Evolutionary conservation across 495 filamentous ascomycete species (phyloP), one percentile per base, ranked within the genome.

Genomic region (Diplogelasinospora grovesii): DNA sequence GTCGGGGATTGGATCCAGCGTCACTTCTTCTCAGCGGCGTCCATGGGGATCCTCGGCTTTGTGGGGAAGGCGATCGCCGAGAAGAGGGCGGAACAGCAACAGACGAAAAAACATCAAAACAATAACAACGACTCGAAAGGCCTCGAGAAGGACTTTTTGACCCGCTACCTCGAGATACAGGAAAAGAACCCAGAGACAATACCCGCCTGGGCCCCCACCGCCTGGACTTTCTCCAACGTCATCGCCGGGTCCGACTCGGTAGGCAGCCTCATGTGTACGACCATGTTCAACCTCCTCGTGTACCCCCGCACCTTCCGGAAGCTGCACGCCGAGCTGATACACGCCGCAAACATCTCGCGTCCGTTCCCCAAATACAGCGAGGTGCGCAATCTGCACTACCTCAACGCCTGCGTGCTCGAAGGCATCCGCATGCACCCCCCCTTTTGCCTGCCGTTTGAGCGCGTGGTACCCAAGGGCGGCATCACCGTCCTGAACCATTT

Each of bases 381-480:
- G 15, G 16, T 13, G 3, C 29, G 37, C 10, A 15, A 25, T 8
- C 24, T 84, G 11, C 73, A 66, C 1, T 85, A 83, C 43, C 66
- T 83, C 8, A 70, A 76, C 27, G 77, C 81, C 2, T 71, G 75
- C 11, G 70, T 85, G 41, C 74, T 81, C 43, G 82, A 86, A 54
- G 65, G 64, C 0, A 61, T 84, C 50, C 70, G 81, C 2, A 37
- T 82, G 3, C 69, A 80, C 48, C 73, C 81, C 0, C 67, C 73
- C 0, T 60, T 69, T 0, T 67, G 70, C 1, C 59, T 79, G 10
- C 59, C 69, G 2, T 59, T 81, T 8, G 71, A 77, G 43, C 70
- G 78, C 3, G 52, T 75, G 22, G 74, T 82, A 0, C 79, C 74
- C 1, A 42, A 54, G 11, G 65, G 64, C 5, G 80, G 79, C 0